Evolutionary conservation across 208 protist genomes (phyloP).

Genomic region (Porcisia hertigi): DNA sequence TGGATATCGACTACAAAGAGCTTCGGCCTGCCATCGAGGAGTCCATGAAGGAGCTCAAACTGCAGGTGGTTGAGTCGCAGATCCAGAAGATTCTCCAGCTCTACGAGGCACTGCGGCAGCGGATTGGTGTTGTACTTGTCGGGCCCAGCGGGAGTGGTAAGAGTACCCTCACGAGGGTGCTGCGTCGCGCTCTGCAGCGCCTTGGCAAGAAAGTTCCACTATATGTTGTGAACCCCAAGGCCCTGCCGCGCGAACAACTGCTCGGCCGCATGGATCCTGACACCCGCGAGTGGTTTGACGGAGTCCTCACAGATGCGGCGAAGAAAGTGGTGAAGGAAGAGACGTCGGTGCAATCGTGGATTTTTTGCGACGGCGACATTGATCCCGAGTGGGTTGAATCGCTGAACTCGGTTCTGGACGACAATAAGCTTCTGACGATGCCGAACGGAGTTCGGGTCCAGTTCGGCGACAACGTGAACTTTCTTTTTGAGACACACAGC

Average conservation of each 20-base stretch:
- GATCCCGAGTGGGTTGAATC: constrained; percentile 99
- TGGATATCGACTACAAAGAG: constrained; percentile 93
- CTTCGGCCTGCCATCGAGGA: constrained; percentile 91
- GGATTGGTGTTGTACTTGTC: constrained; percentile 98
- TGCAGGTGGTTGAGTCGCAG: constrained; percentile 89
- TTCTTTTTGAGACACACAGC: constrained; percentile 98
- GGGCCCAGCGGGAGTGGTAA: constrained; percentile 97
- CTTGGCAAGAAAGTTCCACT: constrained; percentile 86
- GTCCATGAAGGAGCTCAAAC: constrained; percentile 86
- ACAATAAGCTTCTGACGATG: constrained; percentile 98
- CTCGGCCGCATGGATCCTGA: constrained; percentile 98
- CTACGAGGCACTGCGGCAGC: constrained; percentile 96
- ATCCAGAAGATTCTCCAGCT: constrained; percentile 96
- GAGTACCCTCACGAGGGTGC: constrained; percentile 93
- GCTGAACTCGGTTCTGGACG: constrained; percentile 99
- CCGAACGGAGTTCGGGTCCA: constrained; percentile 98
- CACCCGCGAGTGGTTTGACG: constrained; percentile 98
- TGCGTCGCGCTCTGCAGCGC: constrained; percentile 85
- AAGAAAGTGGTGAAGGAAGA: constrained; percentile 95
- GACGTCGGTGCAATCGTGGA: constrained; percentile 90
- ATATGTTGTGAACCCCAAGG: constrained; percentile 98
- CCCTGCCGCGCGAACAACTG: constrained; percentile 94
- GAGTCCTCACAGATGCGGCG: constrained; percentile 96
- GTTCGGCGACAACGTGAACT: constrained; percentile 98
- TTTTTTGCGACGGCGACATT: constrained; percentile 99